A percentile compares a stretch with the other conserved stretches of the same genome.
Evolutionary conservation across 192 early-diverging fungal genomes (phyloP).

Genomic region (Borealophlyctis nickersoniae): DNA sequence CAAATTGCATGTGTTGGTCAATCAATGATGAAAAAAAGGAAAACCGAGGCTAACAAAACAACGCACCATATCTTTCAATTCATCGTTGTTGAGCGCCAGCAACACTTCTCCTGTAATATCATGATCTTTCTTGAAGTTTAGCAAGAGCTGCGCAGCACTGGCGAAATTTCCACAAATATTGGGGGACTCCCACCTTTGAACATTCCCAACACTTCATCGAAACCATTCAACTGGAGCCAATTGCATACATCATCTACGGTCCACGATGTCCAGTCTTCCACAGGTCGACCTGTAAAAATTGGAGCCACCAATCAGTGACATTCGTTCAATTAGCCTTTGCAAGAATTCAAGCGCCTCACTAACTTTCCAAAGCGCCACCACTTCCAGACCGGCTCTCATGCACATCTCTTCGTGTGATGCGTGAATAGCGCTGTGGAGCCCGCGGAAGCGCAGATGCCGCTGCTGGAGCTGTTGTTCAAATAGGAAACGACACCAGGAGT

Average conservation of each 20-base stretch:
- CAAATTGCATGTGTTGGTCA: background rate
- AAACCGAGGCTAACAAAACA: constrained; percentile 18
- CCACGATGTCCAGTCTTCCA: constrained; percentile 4
- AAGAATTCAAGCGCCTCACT: too few species aligned
- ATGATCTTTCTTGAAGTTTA: too few species aligned
- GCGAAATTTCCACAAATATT: background rate
- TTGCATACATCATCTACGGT: constrained; percentile 3
- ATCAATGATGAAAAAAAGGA: constrained; percentile 8
- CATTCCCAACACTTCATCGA: background rate
- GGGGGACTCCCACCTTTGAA: constrained; percentile 7
- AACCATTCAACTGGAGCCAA: constrained; percentile 6
- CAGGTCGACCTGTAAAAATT: too few species aligned
- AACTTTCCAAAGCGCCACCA: too few species aligned
- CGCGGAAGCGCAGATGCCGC: background rate
- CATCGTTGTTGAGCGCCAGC: constrained; percentile 1
- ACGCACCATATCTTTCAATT: constrained; percentile 17
- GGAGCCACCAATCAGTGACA: too few species aligned
- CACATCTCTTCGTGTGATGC: background rate
- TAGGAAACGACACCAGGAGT: background rate
- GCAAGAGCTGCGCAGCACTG: too few species aligned
- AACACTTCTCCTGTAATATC: constrained; percentile 10
- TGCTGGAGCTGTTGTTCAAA: background rate
- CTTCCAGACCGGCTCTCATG: too few species aligned
- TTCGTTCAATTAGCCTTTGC: too few species aligned
- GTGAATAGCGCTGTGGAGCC: background rate